These are phyloP conservation scores for Eucalyptus viminalis DNA, from an alignment of 345 rosid species.

Conservation along the genomic window DNA sequence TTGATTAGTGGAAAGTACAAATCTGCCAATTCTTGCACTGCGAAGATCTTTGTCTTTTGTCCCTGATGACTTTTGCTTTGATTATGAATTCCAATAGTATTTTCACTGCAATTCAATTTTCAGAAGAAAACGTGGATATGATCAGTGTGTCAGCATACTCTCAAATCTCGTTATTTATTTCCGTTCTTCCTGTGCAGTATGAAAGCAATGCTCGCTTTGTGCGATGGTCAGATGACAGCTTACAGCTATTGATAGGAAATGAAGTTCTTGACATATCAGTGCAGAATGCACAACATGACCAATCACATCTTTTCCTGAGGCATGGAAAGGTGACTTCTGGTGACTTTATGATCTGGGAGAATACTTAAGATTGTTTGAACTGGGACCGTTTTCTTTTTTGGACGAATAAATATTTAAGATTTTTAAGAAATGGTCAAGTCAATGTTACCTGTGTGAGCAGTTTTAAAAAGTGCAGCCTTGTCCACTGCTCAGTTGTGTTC, in stretches of 20 bases:
- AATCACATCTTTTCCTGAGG: conserved; percentile 85
- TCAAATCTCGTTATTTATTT: not conserved
- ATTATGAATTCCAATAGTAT: not conserved
- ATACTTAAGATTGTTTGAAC: not conserved
- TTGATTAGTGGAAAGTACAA: not conserved
- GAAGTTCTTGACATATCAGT: conserved; percentile 97
- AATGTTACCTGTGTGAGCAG: not conserved
- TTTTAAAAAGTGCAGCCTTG: not conserved
- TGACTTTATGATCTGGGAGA: not conserved
- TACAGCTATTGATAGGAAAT: conserved; percentile 88
- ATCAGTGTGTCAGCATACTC: not conserved
- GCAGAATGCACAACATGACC: conserved; percentile 88
- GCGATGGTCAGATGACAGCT: conserved; percentile 98
- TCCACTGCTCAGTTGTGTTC: not conserved
- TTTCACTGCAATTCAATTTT: not conserved
- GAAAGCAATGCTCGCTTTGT: conserved; percentile 99
- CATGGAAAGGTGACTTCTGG: conserved; percentile 70
- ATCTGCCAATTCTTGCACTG: not conserved
- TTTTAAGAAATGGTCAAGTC: not conserved
- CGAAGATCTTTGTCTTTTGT: not conserved
- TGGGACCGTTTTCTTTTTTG: not conserved
- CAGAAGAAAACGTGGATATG: not conserved
- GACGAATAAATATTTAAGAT: not conserved
- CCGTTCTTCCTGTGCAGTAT: conserved; percentile 30
- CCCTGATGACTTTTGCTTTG: not conserved